Evolutionary conservation across 176 grass and related monocot species (phyloP).

Genomic region (Aegilops speltoides): DNA sequence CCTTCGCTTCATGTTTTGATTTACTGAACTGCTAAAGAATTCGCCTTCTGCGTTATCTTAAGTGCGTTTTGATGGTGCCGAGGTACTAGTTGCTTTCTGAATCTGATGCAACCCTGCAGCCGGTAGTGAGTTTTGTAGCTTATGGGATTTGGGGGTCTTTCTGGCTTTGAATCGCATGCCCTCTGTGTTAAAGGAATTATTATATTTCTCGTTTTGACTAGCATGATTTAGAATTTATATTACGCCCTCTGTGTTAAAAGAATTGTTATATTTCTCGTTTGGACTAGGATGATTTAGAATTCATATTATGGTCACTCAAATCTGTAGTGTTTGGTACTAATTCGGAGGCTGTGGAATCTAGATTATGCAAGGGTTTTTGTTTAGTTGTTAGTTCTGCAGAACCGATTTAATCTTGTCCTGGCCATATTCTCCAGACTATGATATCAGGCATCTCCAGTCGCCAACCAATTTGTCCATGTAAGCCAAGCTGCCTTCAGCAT

Average conservation of each 20-base stretch:
- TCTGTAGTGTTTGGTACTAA: background rate
- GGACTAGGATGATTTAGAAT: background rate
- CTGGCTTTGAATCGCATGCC: background rate
- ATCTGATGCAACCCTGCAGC: background rate
- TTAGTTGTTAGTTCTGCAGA: background rate
- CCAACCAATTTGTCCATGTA: background rate
- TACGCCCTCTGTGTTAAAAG: background rate
- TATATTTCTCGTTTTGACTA: background rate
- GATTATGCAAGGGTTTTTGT: background rate
- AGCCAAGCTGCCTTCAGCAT: background rate
- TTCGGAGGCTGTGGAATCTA: background rate
- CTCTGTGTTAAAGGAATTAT: background rate
- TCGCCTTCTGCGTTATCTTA: background rate
- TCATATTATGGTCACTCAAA: background rate
- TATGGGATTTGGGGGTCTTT: conserved; percentile 9
- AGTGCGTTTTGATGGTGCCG: background rate
- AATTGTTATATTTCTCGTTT: background rate
- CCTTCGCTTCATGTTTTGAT: background rate
- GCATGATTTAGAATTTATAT: background rate
- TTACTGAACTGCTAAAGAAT: background rate
- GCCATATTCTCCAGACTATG: background rate
- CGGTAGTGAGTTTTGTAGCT: background rate
- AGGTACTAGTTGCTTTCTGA: background rate
- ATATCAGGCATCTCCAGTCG: background rate
- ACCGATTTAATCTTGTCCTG: background rate